Evolutionary conservation across 306 rosid genomes (phyloP).

Genomic region (Vicia villosa): DNA sequence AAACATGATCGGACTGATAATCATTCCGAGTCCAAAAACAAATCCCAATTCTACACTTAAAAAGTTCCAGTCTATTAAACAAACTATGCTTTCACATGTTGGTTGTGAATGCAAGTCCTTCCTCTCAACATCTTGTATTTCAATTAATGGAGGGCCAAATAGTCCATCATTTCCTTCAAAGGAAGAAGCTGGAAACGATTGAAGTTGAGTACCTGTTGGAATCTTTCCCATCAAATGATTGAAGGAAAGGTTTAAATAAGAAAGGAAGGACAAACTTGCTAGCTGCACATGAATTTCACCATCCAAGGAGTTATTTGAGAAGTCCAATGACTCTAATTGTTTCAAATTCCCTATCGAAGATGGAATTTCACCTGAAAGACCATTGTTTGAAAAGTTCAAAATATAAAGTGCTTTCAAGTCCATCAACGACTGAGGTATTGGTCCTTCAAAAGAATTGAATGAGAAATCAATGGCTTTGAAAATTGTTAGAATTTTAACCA

Average conservation of each 20-base stretch:
- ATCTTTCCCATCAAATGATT: conserved; percentile 39
- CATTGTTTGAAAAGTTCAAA: conserved; percentile 49
- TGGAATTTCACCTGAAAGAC: conserved; percentile 37
- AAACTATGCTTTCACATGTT: too few relatives aligned
- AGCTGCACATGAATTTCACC: conserved; percentile 42
- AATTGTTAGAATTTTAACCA: too few relatives aligned
- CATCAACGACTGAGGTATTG: conserved; percentile 41
- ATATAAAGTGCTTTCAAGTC: neutral
- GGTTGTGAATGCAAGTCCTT: too few relatives aligned
- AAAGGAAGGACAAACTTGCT: conserved; percentile 36
- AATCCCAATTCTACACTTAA: too few relatives aligned
- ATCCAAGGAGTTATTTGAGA: conserved; percentile 37
- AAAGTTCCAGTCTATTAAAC: too few relatives aligned
- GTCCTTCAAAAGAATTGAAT: conserved; percentile 35
- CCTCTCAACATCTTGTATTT: too few relatives aligned
- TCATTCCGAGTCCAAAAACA: too few relatives aligned
- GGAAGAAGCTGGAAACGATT: conserved; percentile 29
- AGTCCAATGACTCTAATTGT: conserved; percentile 44
- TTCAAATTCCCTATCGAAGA: conserved; percentile 17
- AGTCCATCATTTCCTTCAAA: conserved; percentile 32
- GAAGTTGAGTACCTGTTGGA: too few relatives aligned
- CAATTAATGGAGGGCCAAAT: conserved; percentile 42
- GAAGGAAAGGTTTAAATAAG: conserved; percentile 38
- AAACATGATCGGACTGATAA: too few relatives aligned
- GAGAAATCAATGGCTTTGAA: conserved; percentile 47